Base-by-base conservation (phyloP, 768 basidiomycete genomes). In the Collybia mongolica region DNA sequence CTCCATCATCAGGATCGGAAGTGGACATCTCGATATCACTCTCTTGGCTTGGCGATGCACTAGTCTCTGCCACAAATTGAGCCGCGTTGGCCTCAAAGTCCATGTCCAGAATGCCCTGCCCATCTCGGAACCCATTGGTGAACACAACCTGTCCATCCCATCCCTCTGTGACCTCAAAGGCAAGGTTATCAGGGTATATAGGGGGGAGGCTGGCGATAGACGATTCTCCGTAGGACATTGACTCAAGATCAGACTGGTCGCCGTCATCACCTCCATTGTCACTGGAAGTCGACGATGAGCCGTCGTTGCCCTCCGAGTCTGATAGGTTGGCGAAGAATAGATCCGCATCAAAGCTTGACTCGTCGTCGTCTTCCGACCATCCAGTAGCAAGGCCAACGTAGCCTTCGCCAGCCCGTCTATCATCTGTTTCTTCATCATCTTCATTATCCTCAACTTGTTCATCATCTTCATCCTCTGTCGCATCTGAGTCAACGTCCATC, bases 291-390 rank as follows among this genome's bases (percentile, higher is more conserved):
- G 62, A 58, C 24, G 59, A 57, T 58, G 54, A 60, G n/a, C 60
- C 62, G 41, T 53, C 46, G 29, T 62, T 64, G 46, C 71, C 77
- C 18, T 75, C 78, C 1, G 76, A 66, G 59, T 81, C 88, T 32
- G 83, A 82, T 37, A 92, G 79, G 60, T 90, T 86, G 48, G 85
- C 82, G 60, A 93, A 92, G 70, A 93, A 92, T 0, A 92, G 65
- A 53, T 92, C 89, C 8, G 90, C 90, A 57, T 93, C 90, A 58
- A 90, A 88, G 52, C 77, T 81, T 2, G 83, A 85, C 63, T 90
- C 89, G 54, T 84, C 88, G 50, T 84, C 86, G 17, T 87, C 60
- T 12, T 62, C 86, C 36, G 85, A 86, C 89, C 88, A 93, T 38
- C 86, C 83, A 1, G 84, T 84, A 42, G 79, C 84, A 41, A 88